Percentiles rank a stretch among this genome's conserved stretches.
phyloP scores from a whole-genome alignment of 805 yeast genomes.

The Zygotorulaspora danielsina region DNA sequence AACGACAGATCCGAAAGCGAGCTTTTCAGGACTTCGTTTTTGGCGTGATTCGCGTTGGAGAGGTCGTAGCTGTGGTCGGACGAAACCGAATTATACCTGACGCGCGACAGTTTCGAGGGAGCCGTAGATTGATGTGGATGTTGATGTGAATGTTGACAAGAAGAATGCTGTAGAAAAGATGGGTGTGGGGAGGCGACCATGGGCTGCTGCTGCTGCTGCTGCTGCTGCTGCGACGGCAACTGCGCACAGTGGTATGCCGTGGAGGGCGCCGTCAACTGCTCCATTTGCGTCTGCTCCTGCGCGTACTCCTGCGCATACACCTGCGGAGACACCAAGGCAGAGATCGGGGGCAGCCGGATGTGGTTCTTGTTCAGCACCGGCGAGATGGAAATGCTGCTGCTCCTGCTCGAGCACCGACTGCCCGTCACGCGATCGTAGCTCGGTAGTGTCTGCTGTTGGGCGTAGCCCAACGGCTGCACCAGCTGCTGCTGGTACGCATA shows the following conservation, averaged over 20 bases:
- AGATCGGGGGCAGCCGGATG: constrained; percentile 15
- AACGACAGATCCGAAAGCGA: too few relatives aligned
- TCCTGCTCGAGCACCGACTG: constrained; percentile 1
- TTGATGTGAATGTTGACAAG: constrained; percentile 2
- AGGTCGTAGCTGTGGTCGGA: too few relatives aligned
- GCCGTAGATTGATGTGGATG: background rate
- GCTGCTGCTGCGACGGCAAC: too few relatives aligned
- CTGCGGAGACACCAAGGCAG: constrained; percentile 14
- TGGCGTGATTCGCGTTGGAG: too few relatives aligned
- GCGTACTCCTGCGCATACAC: constrained; percentile 8
- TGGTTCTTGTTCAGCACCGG: background rate
- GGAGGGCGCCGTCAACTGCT: background rate
- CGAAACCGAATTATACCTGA: background rate
- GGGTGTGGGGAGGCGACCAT: background rate
- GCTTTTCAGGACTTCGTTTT: too few relatives aligned
- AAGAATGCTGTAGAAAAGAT: constrained; percentile 1
- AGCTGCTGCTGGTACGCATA: constrained; percentile 1
- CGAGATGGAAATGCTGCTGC: constrained; percentile 1
- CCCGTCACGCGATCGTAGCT: background rate
- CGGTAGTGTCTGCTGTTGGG: background rate
- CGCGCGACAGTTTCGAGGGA: background rate
- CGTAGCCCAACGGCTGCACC: background rate
- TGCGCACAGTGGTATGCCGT: background rate
- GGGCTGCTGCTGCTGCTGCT: background rate
- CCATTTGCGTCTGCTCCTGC: constrained; percentile 2